Conservation (phyloP, 1,284 basidiomycete genomes). For the Cutaneotrichosporon arboriforme region DNA sequence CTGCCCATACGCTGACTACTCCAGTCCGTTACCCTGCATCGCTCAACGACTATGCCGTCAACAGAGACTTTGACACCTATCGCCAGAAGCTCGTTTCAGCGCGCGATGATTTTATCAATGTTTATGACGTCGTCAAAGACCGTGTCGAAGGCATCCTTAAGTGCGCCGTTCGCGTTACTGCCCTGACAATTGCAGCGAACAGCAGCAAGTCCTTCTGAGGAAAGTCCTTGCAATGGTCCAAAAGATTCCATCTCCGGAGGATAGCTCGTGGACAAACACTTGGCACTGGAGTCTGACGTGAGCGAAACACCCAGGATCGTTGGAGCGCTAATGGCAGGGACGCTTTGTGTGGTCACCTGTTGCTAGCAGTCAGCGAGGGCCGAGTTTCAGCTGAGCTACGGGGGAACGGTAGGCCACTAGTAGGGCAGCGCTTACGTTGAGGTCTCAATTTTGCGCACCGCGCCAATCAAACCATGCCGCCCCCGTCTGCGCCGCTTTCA, state of each 20-base stretch:
- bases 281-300: conserved; percentile 90
- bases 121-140: conserved; percentile 88
- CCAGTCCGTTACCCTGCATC: conserved; percentile 82
- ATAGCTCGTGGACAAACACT: conserved; percentile 86
- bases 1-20: conserved; percentile 2
- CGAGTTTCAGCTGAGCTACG: conserved; percentile 86
- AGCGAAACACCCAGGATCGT: conserved; percentile 29
- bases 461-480: conserved; percentile 23
- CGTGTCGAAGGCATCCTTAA: conserved; percentile 92
- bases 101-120: conserved; percentile 77
- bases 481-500: conserved; percentile 48
- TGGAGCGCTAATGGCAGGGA: conserved; percentile 57
- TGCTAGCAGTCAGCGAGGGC: conserved; percentile 85
- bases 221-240: conserved; percentile 77
- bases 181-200: conserved; percentile 52
- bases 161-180: conserved; percentile 36
- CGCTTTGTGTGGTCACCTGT: conserved; percentile 80
- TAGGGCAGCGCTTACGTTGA: conserved; percentile 35
- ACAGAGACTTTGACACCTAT: conserved; percentile 83
- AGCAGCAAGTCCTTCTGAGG: conserved; percentile 80
- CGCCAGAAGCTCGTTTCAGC: conserved; percentile 72
- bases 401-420: conserved; percentile 65
- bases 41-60: conserved; percentile 96
- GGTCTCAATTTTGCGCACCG: conserved; percentile 85
- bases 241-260: conserved; percentile 53